Base-by-base conservation (phyloP, 495 filamentous ascomycete species). In the Penicillium alfredii region DNA sequence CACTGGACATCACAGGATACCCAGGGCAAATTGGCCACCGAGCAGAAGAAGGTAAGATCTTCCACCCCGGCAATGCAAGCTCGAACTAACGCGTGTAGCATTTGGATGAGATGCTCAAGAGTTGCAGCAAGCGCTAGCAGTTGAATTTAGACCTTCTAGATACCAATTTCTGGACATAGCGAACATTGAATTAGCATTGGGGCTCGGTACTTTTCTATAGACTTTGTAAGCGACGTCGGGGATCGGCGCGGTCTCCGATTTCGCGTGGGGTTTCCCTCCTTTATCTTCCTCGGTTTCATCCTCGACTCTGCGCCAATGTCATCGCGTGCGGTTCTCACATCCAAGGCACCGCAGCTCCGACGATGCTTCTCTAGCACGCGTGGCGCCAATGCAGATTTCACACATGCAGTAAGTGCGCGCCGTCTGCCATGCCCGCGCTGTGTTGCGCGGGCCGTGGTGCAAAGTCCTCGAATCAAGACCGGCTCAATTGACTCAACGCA, bases 11-110 rank as follows among this genome's bases (percentile, higher is more conserved):
- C 1, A 21, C 39, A 74, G 61, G 88, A 89, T 63, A 77, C 78
- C 41, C 74, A 77, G 42, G 88, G 88, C 13, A 88, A 86, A 64
- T 55, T 92, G 60, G 86, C 85, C 21, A 61, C 55, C 10, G 87
- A 93, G 49, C 76, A 85, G 59, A 78, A 78, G 61, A 61, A 71
- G 59, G 65, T 67, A 49, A 54, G 63, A 40, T 32, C 26, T 20
- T 6, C 5, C 15, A 2, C 11, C n/a, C n/a, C n/a, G n/a, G n/a
- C n/a, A n/a, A n/a, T n/a, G n/a, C n/a, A n/a, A n/a, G n/a, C n/a
- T n/a, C 9, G 8, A 25, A 44, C 47, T 45, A 14, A 53, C 43
- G 7, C 14, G 25, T 15, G 3, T 35, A 69, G 64, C 67, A 69
- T 53, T 56, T 71, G 39, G 60, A 68, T 6, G 61, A 66, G 32